Percentiles rank a stretch among this genome's conserved stretches.
These are phyloP conservation scores for Annulohypoxylon truncatum DNA, from an alignment of 2,329 filamentous ascomycete species.

Conservation along the genomic window DNA sequence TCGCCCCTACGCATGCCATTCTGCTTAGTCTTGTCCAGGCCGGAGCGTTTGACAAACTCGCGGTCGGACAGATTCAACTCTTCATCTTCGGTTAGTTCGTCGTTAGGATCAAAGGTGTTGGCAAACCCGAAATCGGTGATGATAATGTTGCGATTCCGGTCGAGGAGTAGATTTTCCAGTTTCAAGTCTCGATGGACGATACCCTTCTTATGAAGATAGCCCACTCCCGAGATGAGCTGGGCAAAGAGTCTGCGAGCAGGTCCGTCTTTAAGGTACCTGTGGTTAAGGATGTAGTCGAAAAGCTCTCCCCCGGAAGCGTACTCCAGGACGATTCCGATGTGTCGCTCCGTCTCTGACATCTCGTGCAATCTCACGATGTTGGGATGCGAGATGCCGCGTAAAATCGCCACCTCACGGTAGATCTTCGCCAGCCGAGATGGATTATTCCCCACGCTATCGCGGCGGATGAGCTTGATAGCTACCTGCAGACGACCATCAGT, in stretches of 20 bases:
- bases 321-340: constrained; percentile 98
- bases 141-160: constrained; percentile 98
- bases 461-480: constrained; percentile 93
- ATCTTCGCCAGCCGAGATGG: constrained; percentile 94
- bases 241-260: constrained; percentile 92
- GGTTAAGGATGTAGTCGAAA: constrained; percentile 97
- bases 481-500: constrained; percentile 65
- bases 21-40: constrained; percentile 81
- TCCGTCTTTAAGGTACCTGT: constrained; percentile 94
- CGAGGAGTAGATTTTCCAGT: constrained; percentile 92
- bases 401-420: constrained; percentile 93
- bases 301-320: constrained; percentile 98
- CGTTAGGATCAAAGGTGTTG: constrained; percentile 91
- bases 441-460: constrained; percentile 89
- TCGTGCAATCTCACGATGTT: constrained; percentile 98
- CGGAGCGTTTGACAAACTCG: constrained; percentile 86
- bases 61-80: constrained; percentile 88
- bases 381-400: constrained; percentile 87
- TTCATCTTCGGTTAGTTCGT: constrained; percentile 90
- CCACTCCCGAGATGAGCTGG: constrained; percentile 94
- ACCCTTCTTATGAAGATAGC: constrained; percentile 97
- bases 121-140: constrained; percentile 99
- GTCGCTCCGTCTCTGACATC: constrained; percentile 97
- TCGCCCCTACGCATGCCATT: constrained; percentile 87
- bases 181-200: constrained; percentile 98